Evolutionary conservation across 768 basidiomycete species (phyloP).

Genomic region (Leccinum truebloodii): DNA sequence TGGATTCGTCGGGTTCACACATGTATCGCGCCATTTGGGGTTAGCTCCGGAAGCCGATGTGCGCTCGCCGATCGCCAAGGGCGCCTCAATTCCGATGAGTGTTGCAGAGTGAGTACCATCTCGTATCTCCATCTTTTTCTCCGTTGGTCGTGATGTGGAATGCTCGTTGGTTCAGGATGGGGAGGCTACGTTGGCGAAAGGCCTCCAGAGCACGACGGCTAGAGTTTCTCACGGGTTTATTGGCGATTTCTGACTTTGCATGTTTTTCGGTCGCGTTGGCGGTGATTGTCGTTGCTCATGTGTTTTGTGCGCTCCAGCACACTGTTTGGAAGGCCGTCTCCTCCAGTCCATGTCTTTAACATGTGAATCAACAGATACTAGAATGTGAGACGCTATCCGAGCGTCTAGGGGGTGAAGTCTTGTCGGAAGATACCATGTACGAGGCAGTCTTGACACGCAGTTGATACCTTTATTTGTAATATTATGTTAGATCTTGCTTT

Average conservation of each 20-base stretch:
- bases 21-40: slow-evolving; percentile 12
- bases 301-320: slow-evolving; percentile 19
- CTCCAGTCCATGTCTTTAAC: slow-evolving; percentile 12
- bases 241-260: slow-evolving; percentile 14
- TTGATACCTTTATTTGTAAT: background rate
- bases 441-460: background rate
- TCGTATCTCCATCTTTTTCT: background rate
- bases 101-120: slow-evolving; percentile 23
- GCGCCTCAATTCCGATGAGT: slow-evolving; percentile 25
- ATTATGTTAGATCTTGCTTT: background rate
- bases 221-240: slow-evolving; percentile 7
- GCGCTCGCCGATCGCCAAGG: slow-evolving; percentile 30
- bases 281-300: slow-evolving; percentile 22
- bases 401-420: slow-evolving; percentile 1
- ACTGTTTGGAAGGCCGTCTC: slow-evolving; percentile 31
- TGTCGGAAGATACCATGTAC: slow-evolving; percentile 3
- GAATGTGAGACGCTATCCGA: slow-evolving; percentile 3
- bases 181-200: slow-evolving; percentile 12
- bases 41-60: slow-evolving; percentile 23
- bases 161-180: slow-evolving; percentile 15
- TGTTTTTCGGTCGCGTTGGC: slow-evolving; percentile 18
- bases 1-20: slow-evolving; percentile 12
- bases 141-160: slow-evolving; percentile 10
- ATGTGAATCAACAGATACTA: slow-evolving; percentile 3
- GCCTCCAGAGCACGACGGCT: slow-evolving; percentile 11